Percentiles rank a stretch among this genome's conserved stretches.
Conservation (phyloP, 2,329 filamentous ascomycete genomes). For the Lachnellula hyalina region DNA sequence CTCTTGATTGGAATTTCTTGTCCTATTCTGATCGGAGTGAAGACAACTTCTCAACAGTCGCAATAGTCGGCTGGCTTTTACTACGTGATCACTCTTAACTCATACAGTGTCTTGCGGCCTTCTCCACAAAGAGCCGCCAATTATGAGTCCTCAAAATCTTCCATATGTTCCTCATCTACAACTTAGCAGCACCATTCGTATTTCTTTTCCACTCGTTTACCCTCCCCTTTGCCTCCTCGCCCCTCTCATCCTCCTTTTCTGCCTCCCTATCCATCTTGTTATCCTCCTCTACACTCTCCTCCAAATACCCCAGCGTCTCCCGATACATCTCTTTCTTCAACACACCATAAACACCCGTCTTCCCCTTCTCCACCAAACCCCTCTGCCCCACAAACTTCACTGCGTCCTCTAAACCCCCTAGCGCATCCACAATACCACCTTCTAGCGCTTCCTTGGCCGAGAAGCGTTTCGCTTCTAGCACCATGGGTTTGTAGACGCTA, state of each 20-base stretch:
- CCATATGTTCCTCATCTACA: conserved; percentile 11
- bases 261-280: conserved; percentile 37
- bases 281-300: conserved; percentile 44
- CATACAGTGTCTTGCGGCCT: too few species aligned
- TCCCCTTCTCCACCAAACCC: conserved; percentile 55
- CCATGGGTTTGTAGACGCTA: conserved; percentile 53
- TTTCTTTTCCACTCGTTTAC: conserved; percentile 27
- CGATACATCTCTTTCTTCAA: conserved; percentile 74
- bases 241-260: conserved; percentile 27
- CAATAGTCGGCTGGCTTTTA: neutral
- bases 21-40: too few species aligned
- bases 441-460: conserved; percentile 57
- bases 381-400: conserved; percentile 54
- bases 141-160: neutral
- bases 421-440: conserved; percentile 61
- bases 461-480: conserved; percentile 70
- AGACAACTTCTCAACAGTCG: neutral
- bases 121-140: too few species aligned
- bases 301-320: conserved; percentile 55
- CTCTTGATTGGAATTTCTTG: neutral
- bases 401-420: conserved; percentile 61
- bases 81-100: too few species aligned
- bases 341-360: conserved; percentile 61
- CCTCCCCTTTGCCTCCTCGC: conserved; percentile 14
- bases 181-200: conserved; percentile 18